Percentiles rank a stretch among this genome's conserved stretches.
These are phyloP conservation scores for Dactylonectria macrodidyma DNA, from an alignment of 2,329 filamentous ascomycete species.

Conservation along the genomic window DNA sequence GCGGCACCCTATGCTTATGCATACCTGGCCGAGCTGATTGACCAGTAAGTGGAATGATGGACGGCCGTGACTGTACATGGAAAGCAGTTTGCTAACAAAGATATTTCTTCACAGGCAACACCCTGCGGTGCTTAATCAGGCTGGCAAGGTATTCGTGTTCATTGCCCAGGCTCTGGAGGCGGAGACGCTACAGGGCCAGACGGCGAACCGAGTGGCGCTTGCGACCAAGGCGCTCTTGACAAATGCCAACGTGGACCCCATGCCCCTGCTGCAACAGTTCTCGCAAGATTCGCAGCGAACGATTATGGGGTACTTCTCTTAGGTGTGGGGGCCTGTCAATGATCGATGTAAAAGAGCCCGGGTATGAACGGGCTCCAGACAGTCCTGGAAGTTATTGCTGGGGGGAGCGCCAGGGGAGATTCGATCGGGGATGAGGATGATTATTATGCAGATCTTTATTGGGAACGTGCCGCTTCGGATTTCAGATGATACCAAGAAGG, in stretches of 20 bases:
- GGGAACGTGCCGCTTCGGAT: constrained; percentile 39
- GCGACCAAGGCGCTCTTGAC: constrained; percentile 85
- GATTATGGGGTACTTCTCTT: constrained; percentile 85
- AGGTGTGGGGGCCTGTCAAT: constrained; percentile 43
- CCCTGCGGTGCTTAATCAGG: constrained; percentile 82
- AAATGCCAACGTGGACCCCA: constrained; percentile 81
- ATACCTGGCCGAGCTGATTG: constrained; percentile 91
- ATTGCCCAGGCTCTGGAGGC: constrained; percentile 92
- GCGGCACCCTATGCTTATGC: constrained; percentile 96
- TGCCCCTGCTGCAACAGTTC: constrained; percentile 81
- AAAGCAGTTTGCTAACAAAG: constrained; percentile 46
- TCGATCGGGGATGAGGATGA: constrained; percentile 31
- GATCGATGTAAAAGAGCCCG: constrained; percentile 25
- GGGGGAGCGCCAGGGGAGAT: constrained; percentile 26
- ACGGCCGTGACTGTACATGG: too few species aligned
- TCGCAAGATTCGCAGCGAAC: constrained; percentile 85
- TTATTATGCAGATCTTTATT: constrained; percentile 41
- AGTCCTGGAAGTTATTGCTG: constrained; percentile 33
- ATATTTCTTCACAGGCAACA: constrained; percentile 76
- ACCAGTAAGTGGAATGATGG: constrained; percentile 79
- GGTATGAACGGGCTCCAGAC: constrained; percentile 13
- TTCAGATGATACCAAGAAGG: constrained; percentile 45
- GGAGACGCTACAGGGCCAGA: constrained; percentile 89
- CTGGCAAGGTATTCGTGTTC: constrained; percentile 85
- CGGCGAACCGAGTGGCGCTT: constrained; percentile 81